Conservation (phyloP, 805 yeast species). For the Jamesozyma hellenica region DNA sequence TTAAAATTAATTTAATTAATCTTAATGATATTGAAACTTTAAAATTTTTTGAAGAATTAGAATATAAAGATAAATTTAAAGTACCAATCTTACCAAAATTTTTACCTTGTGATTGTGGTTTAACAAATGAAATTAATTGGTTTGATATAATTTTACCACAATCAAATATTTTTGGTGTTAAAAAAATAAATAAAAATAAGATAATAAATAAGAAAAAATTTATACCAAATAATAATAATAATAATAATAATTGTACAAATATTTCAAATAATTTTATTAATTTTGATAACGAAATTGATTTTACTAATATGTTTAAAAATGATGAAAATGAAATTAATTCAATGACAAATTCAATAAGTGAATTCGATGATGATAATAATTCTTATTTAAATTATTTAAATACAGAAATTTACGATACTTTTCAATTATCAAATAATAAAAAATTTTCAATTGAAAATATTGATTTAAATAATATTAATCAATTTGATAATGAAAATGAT, state of each 20-base stretch:
- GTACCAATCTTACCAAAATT: constrained; percentile 23
- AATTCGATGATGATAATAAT: not conserved
- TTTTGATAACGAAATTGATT: constrained; percentile 23
- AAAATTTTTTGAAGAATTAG: constrained; percentile 27
- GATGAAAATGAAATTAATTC: not conserved
- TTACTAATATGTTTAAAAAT: constrained; percentile 23
- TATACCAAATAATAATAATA: not conserved
- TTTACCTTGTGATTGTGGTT: constrained; percentile 31
- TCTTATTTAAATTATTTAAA: constrained; percentile 1
- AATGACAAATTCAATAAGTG: not conserved
- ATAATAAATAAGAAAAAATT: not conserved
- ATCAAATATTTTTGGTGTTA: constrained; percentile 7
- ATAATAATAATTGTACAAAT: not conserved
- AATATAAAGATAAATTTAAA: constrained; percentile 23
- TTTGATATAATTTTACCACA: constrained; percentile 25
- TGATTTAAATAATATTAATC: not conserved
- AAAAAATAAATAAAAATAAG: constrained; percentile 3
- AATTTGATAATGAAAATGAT: not conserved
- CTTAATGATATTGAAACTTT: constrained; percentile 22
- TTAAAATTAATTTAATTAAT: constrained; percentile 21
- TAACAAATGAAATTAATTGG: constrained; percentile 27
- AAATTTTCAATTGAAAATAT: no score
- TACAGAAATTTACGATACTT: not conserved
- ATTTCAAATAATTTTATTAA: not conserved
- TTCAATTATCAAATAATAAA: not conserved